These are phyloP conservation scores for Solanum acaule DNA, from an alignment of 257 asterid species.

Conservation along the genomic window DNA sequence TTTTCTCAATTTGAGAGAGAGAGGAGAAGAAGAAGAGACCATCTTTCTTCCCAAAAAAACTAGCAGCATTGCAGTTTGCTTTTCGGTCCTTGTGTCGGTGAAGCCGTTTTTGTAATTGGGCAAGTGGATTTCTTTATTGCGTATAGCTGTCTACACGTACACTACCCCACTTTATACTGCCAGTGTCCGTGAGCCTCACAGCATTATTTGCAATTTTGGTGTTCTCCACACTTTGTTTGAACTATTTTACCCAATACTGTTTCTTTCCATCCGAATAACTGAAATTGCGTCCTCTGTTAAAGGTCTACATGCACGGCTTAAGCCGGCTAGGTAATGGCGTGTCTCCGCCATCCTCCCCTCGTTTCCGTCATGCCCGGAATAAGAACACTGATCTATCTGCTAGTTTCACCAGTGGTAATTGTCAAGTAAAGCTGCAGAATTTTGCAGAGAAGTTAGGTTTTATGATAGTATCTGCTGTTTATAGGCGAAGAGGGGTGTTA, in stretches of 20 bases:
- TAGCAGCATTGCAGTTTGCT: not conserved
- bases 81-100: not conserved
- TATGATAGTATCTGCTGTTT: constrained; percentile 56
- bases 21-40: not conserved
- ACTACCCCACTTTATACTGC: not conserved
- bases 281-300: not conserved
- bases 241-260: not conserved
- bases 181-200: not conserved
- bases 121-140: not conserved
- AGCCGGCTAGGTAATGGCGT: constrained; percentile 90
- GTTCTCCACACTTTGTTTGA: not conserved
- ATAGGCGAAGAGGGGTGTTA: constrained; percentile 76
- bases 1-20: not conserved
- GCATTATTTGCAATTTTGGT: not conserved
- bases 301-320: constrained; percentile 71
- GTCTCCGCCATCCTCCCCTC: constrained; percentile 76
- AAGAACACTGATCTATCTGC: constrained; percentile 23
- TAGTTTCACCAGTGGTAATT: constrained; percentile 21
- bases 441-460: constrained; percentile 61
- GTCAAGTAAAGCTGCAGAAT: constrained; percentile 50
- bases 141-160: not conserved
- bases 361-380: constrained; percentile 51
- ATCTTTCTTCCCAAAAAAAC: not conserved
- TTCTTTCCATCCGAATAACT: not conserved
- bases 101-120: not conserved